These are phyloP conservation scores for Salix suchowensis DNA, from an alignment of 345 rosid genomes.

Conservation along the genomic window DNA sequence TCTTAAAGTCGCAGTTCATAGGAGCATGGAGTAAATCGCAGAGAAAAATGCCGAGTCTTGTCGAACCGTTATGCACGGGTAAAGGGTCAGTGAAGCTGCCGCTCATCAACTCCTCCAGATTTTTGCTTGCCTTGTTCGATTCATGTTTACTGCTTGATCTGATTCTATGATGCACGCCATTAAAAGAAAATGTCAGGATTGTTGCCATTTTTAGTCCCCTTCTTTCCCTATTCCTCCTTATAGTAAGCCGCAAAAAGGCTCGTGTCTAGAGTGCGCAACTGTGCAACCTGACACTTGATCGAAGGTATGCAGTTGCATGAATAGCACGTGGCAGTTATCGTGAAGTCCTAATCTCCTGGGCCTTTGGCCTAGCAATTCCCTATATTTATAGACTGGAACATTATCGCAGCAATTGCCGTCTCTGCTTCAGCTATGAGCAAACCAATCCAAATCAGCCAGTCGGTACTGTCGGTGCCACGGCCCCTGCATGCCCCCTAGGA, in stretches of 20 bases:
- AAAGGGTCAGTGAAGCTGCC: too few relatives aligned
- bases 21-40: too few relatives aligned
- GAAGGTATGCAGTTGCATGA: neutral
- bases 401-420: neutral
- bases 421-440: neutral
- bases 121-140: too few relatives aligned
- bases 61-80: too few relatives aligned
- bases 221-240: too few relatives aligned
- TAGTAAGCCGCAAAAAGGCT: neutral
- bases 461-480: constrained; percentile 12
- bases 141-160: neutral
- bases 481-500: constrained; percentile 24
- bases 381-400: neutral
- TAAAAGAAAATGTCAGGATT: neutral
- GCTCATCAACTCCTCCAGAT: too few relatives aligned
- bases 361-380: neutral
- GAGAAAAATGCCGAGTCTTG: too few relatives aligned
- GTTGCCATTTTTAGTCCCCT: neutral
- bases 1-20: too few relatives aligned
- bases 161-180: neutral
- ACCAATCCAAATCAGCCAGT: constrained; percentile 19
- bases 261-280: neutral
- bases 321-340: constrained; percentile 9
- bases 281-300: constrained; percentile 14
- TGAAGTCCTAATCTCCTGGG: neutral